Conservation (phyloP, 768 basidiomycete species). For the Punctularia strigosozonata region DNA sequence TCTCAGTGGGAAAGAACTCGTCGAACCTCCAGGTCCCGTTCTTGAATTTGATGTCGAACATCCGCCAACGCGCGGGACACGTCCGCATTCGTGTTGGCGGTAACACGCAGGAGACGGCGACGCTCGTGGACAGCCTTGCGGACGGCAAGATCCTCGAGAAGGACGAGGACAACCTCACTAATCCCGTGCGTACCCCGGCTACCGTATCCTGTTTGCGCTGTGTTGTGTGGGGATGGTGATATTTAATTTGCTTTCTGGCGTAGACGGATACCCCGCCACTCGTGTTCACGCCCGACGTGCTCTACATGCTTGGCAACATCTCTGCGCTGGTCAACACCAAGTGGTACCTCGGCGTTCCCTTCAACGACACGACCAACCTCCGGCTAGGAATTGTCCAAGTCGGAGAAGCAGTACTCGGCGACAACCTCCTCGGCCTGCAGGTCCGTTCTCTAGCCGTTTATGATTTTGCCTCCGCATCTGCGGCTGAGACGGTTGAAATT, state of each 20-base stretch:
- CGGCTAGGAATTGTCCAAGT: conserved; percentile 25
- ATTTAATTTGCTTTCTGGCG: too few species aligned
- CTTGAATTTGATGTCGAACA: conserved; percentile 68
- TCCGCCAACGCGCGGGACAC: conserved; percentile 50
- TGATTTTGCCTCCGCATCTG: too few species aligned
- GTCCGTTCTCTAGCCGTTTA: conserved; percentile 37
- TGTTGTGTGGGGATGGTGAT: too few species aligned
- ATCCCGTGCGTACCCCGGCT: conserved; percentile 26
- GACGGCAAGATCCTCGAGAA: conserved; percentile 42
- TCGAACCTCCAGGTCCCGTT: conserved; percentile 57
- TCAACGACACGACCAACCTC: conserved; percentile 32
- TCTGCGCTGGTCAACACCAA: conserved; percentile 45
- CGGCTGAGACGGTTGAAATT: too few species aligned
- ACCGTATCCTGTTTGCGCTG: too few species aligned
- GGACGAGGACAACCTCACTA: conserved; percentile 18
- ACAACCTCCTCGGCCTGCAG: conserved; percentile 32
- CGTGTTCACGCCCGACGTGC: conserved; percentile 49
- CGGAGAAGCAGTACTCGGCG: conserved; percentile 30
- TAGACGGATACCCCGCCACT: conserved; percentile 62
- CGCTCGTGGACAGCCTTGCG: conserved; percentile 34
- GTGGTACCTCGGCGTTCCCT: conserved; percentile 58
- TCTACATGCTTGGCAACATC: conserved; percentile 54
- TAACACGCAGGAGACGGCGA: conserved; percentile 64
- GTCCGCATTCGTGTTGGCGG: conserved; percentile 67
- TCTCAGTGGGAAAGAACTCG: too few species aligned